Evolutionary conservation across 2,329 filamentous ascomycete species (phyloP).

Genomic region (Aquanectria penicillioides): DNA sequence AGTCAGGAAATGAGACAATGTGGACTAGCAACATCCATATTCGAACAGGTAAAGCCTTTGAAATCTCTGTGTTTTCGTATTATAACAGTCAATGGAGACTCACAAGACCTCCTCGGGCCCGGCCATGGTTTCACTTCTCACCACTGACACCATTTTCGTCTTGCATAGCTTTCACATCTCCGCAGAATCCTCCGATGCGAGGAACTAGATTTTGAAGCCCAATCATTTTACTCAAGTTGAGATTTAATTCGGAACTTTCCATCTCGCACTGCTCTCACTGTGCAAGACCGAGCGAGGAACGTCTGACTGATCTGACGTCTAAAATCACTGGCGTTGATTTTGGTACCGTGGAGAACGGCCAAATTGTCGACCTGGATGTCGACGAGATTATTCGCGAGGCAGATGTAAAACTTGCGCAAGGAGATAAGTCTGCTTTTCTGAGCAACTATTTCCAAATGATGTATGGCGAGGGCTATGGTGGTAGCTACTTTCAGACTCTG

Average conservation of each 20-base stretch:
- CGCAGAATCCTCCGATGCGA: too few relatives aligned
- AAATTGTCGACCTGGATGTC: background rate
- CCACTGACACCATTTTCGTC: too few relatives aligned
- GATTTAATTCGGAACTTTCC: too few relatives aligned
- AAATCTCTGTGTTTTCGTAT: too few relatives aligned
- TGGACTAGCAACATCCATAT: background rate
- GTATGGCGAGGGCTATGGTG: background rate
- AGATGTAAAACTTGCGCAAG: background rate
- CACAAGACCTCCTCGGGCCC: too few relatives aligned
- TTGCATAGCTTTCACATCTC: too few relatives aligned
- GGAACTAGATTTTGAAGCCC: too few relatives aligned
- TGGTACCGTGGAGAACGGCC: background rate
- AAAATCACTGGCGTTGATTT: background rate
- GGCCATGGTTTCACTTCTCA: too few relatives aligned
- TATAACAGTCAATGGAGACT: too few relatives aligned
- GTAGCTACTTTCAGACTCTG: background rate
- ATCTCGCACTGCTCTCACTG: too few relatives aligned
- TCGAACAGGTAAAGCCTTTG: background rate
- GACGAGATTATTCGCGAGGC: background rate
- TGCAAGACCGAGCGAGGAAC: too few relatives aligned
- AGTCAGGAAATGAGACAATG: background rate
- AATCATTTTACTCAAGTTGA: too few relatives aligned
- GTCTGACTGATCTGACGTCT: background rate
- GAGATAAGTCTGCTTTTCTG: background rate
- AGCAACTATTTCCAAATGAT: background rate